phyloP scores from a whole-genome alignment of 2,329 filamentous ascomycete species.

The Colletotrichum costaricense region DNA sequence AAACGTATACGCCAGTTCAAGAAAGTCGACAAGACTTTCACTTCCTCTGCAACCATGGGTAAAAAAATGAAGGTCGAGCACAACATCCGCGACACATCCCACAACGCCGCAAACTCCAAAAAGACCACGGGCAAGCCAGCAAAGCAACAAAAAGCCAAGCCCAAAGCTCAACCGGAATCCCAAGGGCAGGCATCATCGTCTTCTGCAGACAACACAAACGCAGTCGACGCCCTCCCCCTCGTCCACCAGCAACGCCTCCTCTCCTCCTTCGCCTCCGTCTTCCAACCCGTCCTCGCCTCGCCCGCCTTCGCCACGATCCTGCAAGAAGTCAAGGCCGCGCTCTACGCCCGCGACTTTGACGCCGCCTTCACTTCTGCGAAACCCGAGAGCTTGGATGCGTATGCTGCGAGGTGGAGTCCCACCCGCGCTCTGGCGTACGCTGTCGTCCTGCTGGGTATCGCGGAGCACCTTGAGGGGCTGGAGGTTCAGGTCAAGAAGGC shows the following conservation, averaged over 20 bases:
- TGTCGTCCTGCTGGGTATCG: slow-evolving; percentile 58
- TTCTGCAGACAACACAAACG: not conserved
- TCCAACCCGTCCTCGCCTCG: slow-evolving; percentile 62
- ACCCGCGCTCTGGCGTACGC: slow-evolving; percentile 85
- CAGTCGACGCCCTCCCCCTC: not conserved
- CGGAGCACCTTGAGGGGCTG: slow-evolving; percentile 44
- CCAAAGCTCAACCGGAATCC: slow-evolving; percentile 1
- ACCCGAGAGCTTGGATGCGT: slow-evolving; percentile 76
- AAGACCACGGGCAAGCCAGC: not conserved
- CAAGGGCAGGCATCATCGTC: not conserved
- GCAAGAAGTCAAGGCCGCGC: slow-evolving; percentile 85
- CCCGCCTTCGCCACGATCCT: slow-evolving; percentile 66
- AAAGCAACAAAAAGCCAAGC: not conserved
- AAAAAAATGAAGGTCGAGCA: slow-evolving; percentile 21
- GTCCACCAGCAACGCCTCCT: slow-evolving; percentile 74
- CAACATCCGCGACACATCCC: slow-evolving; percentile 8
- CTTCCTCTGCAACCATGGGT: slow-evolving; percentile 9
- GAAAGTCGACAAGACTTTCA: not conserved
- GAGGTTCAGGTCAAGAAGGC: slow-evolving; percentile 36
- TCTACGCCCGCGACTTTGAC: slow-evolving; percentile 88
- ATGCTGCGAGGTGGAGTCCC: slow-evolving; percentile 92
- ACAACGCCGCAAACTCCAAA: slow-evolving; percentile 3
- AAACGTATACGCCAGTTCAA: not conserved
- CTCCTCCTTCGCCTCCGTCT: slow-evolving; percentile 77
- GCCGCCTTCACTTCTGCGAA: slow-evolving; percentile 74